phyloP scores from a whole-genome alignment of 495 filamentous ascomycete species.

The Neurospora sp. region DNA sequence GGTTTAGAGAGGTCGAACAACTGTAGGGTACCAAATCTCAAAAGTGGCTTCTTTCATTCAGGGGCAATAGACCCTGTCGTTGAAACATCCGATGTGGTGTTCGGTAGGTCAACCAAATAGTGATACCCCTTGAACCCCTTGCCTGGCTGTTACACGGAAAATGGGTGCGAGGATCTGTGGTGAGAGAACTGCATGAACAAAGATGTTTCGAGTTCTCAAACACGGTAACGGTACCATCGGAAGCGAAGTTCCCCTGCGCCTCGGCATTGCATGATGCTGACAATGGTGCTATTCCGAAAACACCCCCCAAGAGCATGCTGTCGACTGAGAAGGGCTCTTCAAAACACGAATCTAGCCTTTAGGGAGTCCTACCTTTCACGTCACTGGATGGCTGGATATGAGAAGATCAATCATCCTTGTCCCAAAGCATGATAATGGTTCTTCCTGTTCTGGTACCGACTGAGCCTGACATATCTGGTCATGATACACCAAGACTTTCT shows the following conservation, averaged over 20 bases:
- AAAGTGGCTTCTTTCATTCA: neutral
- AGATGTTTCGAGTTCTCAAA: neutral
- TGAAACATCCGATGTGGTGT: neutral
- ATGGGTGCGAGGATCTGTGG: neutral
- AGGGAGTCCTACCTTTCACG: neutral
- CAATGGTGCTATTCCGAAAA: neutral
- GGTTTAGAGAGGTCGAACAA: neutral
- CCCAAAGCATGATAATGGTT: neutral
- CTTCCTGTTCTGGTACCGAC: neutral
- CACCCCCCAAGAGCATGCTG: neutral
- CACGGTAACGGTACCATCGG: neutral
- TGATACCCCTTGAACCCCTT: neutral
- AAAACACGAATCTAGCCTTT: neutral
- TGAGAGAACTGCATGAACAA: neutral
- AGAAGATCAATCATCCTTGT: neutral
- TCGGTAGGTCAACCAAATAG: neutral
- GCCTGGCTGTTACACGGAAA: neutral
- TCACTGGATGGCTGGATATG: neutral
- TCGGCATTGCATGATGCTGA: neutral
- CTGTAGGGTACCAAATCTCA: neutral
- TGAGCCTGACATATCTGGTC: neutral
- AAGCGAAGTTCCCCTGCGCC: neutral
- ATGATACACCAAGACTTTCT: neutral
- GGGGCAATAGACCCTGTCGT: neutral
- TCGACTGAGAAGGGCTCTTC: neutral